A percentile compares a stretch with the other conserved stretches of the same genome.
Conservation (phyloP, 257 asterid species). For the Ophiorrhiza pumila region DNA sequence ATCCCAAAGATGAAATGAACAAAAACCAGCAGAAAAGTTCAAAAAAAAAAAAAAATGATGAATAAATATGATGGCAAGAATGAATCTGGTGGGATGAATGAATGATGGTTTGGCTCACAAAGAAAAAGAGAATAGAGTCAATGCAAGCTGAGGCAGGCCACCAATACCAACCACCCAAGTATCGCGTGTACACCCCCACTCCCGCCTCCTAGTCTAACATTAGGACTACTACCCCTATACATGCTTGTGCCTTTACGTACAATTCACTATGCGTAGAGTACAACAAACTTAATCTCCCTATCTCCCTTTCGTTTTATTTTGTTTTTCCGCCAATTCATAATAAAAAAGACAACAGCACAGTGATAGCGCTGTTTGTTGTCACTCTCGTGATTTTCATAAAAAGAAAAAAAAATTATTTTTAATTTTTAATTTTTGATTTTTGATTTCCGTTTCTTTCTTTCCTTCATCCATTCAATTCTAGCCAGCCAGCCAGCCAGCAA, state of each 20-base stretch:
- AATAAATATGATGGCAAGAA: too few species aligned
- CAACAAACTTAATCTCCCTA: background rate
- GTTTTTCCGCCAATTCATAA: constrained; percentile 18
- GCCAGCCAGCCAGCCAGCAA: constrained; percentile 4
- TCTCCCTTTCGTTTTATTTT: background rate
- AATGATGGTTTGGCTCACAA: constrained; percentile 1
- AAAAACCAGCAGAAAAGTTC: background rate
- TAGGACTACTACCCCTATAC: background rate
- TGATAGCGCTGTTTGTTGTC: background rate
- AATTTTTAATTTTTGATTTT: background rate
- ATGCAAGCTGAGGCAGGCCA: background rate
- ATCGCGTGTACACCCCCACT: constrained; percentile 1
- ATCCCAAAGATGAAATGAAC: background rate
- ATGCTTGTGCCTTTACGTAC: background rate
- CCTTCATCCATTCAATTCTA: background rate
- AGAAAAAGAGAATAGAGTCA: constrained; percentile 6
- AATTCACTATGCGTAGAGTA: background rate
- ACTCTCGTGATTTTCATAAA: background rate
- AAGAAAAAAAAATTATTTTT: too few species aligned
- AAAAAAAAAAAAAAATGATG: background rate
- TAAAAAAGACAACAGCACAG: background rate
- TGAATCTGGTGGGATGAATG: too few species aligned
- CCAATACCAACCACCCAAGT: background rate
- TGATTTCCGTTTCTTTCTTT: background rate
- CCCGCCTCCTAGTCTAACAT: too few species aligned